Conservation (phyloP, 2,329 filamentous ascomycete genomes). For the Fusarium tricinctum region DNA sequence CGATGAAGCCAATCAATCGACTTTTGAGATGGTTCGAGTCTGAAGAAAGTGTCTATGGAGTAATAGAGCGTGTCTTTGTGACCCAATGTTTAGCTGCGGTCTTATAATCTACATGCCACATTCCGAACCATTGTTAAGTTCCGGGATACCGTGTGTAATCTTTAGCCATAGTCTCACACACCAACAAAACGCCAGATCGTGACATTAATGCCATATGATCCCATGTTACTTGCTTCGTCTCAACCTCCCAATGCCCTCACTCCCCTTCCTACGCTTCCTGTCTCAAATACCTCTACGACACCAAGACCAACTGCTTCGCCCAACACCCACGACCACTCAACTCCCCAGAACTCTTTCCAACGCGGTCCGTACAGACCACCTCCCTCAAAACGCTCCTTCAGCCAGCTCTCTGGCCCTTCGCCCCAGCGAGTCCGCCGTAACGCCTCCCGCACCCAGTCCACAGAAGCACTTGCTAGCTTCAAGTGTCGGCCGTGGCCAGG, state of each 20-base stretch:
- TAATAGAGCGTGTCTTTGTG: background rate
- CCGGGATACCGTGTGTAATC: background rate
- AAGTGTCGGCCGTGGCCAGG: slow-evolving; percentile 77
- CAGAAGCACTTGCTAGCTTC: slow-evolving; percentile 72
- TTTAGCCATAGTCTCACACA: slow-evolving; percentile 5
- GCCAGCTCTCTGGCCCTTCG: slow-evolving; percentile 72
- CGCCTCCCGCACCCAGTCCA: slow-evolving; percentile 72
- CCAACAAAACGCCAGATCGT: background rate
- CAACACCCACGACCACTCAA: slow-evolving; percentile 79
- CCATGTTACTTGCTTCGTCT: slow-evolving; percentile 8
- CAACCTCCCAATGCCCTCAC: slow-evolving; percentile 62
- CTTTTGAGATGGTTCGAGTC: background rate
- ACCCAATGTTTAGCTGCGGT: background rate
- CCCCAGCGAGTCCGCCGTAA: slow-evolving; percentile 71
- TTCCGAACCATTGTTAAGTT: background rate
- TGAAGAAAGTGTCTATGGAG: background rate
- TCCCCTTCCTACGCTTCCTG: slow-evolving; percentile 78
- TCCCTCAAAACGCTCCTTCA: slow-evolving; percentile 80
- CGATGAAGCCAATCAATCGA: background rate
- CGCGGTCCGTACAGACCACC: slow-evolving; percentile 60
- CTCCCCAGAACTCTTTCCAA: slow-evolving; percentile 79
- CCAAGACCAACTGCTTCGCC: slow-evolving; percentile 79
- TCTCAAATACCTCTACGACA: slow-evolving; percentile 80
- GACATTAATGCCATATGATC: slow-evolving; percentile 1
- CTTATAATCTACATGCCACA: background rate